Evolutionary conservation across 352 stramenopile species (phyloP).

Genomic region (Phytophthora citricola): DNA sequence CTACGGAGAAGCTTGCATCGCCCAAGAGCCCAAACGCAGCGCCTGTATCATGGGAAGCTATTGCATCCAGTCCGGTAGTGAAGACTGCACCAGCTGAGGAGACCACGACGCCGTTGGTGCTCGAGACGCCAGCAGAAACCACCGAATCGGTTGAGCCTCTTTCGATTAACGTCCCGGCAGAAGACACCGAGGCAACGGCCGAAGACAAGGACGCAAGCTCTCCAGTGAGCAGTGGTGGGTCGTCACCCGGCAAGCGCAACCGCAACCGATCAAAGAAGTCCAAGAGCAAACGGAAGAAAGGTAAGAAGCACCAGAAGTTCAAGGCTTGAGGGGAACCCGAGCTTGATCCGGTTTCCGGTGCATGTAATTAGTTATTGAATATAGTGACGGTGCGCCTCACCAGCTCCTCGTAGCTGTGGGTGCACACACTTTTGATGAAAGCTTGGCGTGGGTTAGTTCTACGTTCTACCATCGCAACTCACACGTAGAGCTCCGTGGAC

Average conservation of each 20-base stretch:
- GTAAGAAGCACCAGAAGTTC: conserved; percentile 54
- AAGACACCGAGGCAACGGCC: conserved; percentile 21
- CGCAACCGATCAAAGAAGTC: conserved; percentile 55
- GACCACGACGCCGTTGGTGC: conserved; percentile 13
- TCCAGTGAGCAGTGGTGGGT: conserved; percentile 28
- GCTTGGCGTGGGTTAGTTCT: conserved; percentile 10
- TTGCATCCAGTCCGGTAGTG: conserved; percentile 28
- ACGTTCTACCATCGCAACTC: conserved; percentile 11
- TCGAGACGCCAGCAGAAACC: conserved; percentile 19
- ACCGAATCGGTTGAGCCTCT: conserved; percentile 22
- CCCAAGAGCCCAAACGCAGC: conserved; percentile 15
- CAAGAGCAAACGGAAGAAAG: conserved; percentile 70
- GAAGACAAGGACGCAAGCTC: conserved; percentile 34
- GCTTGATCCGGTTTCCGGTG: conserved; percentile 12
- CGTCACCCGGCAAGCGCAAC: conserved; percentile 27
- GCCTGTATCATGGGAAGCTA: conserved; percentile 27
- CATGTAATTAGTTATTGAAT: conserved; percentile 39
- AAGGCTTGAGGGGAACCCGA: conserved; percentile 21
- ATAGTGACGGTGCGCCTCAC: conserved; percentile 22
- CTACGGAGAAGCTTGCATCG: conserved; percentile 18
- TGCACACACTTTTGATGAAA: conserved; percentile 29
- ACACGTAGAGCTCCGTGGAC: conserved; percentile 71
- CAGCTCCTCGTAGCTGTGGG: conserved; percentile 1
- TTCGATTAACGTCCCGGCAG: conserved; percentile 28
- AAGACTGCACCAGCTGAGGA: conserved; percentile 21